Conservation (phyloP, 2,329 filamentous ascomycete genomes). For the Fusarium tricinctum region DNA sequence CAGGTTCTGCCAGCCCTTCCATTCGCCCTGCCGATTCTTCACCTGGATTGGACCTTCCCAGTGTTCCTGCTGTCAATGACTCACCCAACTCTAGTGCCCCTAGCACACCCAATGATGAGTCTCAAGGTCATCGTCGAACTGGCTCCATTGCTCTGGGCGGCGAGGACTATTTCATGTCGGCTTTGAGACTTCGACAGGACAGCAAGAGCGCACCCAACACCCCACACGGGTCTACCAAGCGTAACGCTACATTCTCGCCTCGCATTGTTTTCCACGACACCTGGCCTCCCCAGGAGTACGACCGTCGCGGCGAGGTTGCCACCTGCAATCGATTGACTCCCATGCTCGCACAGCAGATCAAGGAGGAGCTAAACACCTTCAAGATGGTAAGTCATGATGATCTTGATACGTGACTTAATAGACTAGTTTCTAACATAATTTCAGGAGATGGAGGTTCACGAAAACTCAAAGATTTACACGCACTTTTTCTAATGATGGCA, state of each 20-base stretch:
- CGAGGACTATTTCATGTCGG: slow-evolving; percentile 91
- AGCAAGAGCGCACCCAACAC: slow-evolving; percentile 86
- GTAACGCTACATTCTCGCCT: slow-evolving; percentile 84
- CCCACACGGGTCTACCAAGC: slow-evolving; percentile 75
- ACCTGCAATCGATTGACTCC: slow-evolving; percentile 98
- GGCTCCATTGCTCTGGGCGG: slow-evolving; percentile 81
- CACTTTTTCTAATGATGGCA: slow-evolving; percentile 91
- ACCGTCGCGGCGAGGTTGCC: slow-evolving; percentile 93
- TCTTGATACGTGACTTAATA: slow-evolving; percentile 2
- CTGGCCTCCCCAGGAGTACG: slow-evolving; percentile 95
- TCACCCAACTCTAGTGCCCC: slow-evolving; percentile 89
- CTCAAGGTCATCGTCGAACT: slow-evolving; percentile 73
- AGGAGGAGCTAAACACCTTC: slow-evolving; percentile 98
- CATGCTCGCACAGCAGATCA: slow-evolving; percentile 98
- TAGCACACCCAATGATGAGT: slow-evolving; percentile 87
- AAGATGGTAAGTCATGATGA: slow-evolving; percentile 76
- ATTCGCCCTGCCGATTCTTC: slow-evolving; percentile 72
- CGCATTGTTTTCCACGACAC: slow-evolving; percentile 96
- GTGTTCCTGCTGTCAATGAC: slow-evolving; percentile 75
- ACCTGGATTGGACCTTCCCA: slow-evolving; percentile 69
- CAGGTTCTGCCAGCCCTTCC: slow-evolving; percentile 77
- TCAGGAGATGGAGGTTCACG: slow-evolving; percentile 99
- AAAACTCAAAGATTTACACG: slow-evolving; percentile 98
- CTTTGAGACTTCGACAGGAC: slow-evolving; percentile 79
- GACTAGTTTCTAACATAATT: slow-evolving; percentile 55